These are phyloP conservation scores for Trebouxia sp. DNA, from an alignment of 139 green algal genomes.

Conservation along the genomic window DNA sequence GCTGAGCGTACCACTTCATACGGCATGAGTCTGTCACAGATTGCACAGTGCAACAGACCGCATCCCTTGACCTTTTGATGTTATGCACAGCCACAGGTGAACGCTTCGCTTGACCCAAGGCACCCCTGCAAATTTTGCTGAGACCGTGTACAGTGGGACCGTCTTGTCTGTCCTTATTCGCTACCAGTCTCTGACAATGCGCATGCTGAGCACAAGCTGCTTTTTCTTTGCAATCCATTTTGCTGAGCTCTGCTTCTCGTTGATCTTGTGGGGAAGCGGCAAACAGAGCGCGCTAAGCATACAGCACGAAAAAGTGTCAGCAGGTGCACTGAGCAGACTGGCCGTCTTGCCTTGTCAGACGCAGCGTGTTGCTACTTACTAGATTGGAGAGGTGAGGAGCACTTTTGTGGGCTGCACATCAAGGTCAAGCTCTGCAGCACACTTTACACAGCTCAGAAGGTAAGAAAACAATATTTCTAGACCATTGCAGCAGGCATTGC, in stretches of 20 bases:
- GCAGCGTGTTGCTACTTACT: constrained; percentile 39
- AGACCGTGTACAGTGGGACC: no score
- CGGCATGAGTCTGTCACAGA: no score
- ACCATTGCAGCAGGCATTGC: neutral
- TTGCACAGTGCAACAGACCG: no score
- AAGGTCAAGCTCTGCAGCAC: constrained; percentile 57
- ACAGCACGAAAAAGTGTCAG: neutral
- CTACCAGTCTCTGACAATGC: constrained; percentile 26
- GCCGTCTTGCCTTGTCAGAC: no score
- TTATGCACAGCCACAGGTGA: no score
- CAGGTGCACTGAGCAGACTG: neutral
- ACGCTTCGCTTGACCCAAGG: no score
- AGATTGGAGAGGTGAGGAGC: constrained; percentile 48
- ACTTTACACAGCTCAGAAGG: neutral
- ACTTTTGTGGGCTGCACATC: constrained; percentile 56
- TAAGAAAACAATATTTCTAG: neutral
- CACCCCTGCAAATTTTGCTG: no score
- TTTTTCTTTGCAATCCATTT: constrained; percentile 55
- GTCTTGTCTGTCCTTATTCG: no score
- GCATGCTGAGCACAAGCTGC: constrained; percentile 36
- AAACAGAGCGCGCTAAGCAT: neutral
- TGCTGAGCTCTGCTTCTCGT: constrained; percentile 56
- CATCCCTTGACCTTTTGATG: no score
- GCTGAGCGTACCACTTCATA: no score
- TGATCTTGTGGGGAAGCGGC: constrained; percentile 58